Evolutionary conservation across 805 yeast genomes (phyloP), one percentile per base, ranked within the genome.

Genomic region (Grigorovia humatica): DNA sequence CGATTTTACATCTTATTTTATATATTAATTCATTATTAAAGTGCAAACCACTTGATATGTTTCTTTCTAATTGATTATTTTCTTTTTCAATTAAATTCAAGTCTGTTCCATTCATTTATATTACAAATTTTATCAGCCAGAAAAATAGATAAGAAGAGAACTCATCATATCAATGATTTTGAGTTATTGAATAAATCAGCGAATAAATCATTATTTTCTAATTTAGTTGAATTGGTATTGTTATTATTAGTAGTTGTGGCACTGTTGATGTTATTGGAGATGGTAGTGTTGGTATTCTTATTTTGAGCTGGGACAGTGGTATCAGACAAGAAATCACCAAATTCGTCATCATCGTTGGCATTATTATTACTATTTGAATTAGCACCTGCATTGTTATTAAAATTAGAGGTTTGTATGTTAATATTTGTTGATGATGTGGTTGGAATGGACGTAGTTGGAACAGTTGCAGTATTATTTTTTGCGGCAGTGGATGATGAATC

Each of bases 291-390:
- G 19, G 43, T 9, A 13, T 35, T 49, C 47, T 41, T 45, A n/a
- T 32, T 43, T 5, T 35, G 38, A 32, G 15, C 38, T 32, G 38
- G 11, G 32, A 58, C 57, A 45, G 52, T 51, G n/a, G 56, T 48
- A 23, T 65, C 66, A 48, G 62, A 57, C 61, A 67, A 68, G 59
- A 66, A 65, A 52, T 70, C 70, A 44, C 75, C 73, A 55, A 67
- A 67, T 19, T 64, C 70, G 54, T 69, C 70, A 46, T 66, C 69
- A 9, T 63, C 64, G 15, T 60, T 65, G 13, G 64, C 66, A 47
- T 56, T 56, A 23, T 50, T 58, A 15, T 35, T 46, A 19, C 20
- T 20, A 15, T 29, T 19, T 4, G 43, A 35, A 18, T 35, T 29
- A 23, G 20, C 35, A 38, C 2, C 15, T 2, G 42, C 13, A 38